Base-by-base conservation (phyloP, 306 rosid genomes). In the Dryas octopetala region DNA sequence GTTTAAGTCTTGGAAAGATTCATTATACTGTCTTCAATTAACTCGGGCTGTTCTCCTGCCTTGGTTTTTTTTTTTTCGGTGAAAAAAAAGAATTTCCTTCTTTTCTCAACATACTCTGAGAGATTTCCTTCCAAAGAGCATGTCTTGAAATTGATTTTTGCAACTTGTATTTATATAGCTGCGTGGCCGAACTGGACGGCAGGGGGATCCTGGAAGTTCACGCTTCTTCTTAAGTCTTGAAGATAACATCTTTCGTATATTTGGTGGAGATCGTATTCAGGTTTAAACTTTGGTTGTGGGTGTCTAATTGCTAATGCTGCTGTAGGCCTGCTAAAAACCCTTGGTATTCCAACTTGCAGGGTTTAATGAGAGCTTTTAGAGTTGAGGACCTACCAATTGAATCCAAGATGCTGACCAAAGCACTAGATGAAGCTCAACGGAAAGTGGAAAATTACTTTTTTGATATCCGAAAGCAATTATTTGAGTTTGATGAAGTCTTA, bases 211-310 rank as follows among this genome's bases (percentile, higher is more conserved):
- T 2, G 98, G 98, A 80, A 85, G 98, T 81, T 95, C 98, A 4
- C 96, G 97, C 74, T 95, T 95, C 86, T 95, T 95, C 83, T 79
- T 95, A 74, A 95, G 98, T 83, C 97, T 95, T 80, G 98, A 95
- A 85, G 98, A 95, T 83, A 95, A 95, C 81, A 87, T 95, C 80
- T 95, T 95, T 69, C 90, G 97, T 57, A 91, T 95, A 71, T 95
- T 95, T 90, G 98, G 98, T 46, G 98, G 98, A 47, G 97, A 95
- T 60, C 81, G 97, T 73, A 91, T 91, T 76, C 93, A 95, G 98
- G 98, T 95, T 73, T 51, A 9, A 14, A 87, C 72, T 79, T 47
- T 53, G 38, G 43, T 74, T 66, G 28, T 73, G 74, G 81, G 66
- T 81, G 13, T 62, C 70, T 59, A 70, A 67, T 41, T 68, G 61